Conservation (phyloP, 768 basidiomycete genomes). For the Leccinum disarticulatum region DNA sequence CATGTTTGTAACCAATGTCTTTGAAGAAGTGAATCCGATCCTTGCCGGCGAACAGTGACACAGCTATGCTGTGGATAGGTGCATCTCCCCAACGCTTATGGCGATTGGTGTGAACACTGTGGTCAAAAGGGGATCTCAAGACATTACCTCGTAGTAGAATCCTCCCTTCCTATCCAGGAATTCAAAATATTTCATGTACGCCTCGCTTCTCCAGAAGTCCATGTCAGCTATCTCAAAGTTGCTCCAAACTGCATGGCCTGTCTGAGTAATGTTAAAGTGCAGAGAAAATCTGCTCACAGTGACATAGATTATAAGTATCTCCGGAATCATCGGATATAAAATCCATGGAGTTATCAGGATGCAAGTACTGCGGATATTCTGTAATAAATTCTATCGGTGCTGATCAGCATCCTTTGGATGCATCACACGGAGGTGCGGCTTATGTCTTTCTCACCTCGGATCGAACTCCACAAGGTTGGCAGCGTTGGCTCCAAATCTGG, state of each 20-base stretch:
- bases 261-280: background rate
- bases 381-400: conserved; percentile 52
- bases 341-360: conserved; percentile 56
- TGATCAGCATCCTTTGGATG: conserved; percentile 37
- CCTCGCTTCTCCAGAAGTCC: conserved; percentile 81
- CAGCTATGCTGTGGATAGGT: conserved; percentile 88
- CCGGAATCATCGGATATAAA: conserved; percentile 70
- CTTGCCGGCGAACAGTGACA: conserved; percentile 82
- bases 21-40: conserved; percentile 94
- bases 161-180: conserved; percentile 78
- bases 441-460: conserved; percentile 46
- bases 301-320: conserved; percentile 62
- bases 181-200: conserved; percentile 82
- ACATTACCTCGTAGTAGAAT: conserved; percentile 79
- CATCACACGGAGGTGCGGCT: conserved; percentile 14
- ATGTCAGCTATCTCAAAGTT: conserved; percentile 91
- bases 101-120: conserved; percentile 3
- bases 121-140: background rate
- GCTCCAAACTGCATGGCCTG: conserved; percentile 66
- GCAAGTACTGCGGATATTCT: conserved; percentile 53
- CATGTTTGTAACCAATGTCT: conserved; percentile 90
- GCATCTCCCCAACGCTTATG: conserved; percentile 90
- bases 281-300: conserved; percentile 43
- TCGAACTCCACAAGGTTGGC: conserved; percentile 58
- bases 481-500: conserved; percentile 67